Conservation (phyloP, 2,329 filamentous ascomycete species). For the Colletotrichum viniferum region DNA sequence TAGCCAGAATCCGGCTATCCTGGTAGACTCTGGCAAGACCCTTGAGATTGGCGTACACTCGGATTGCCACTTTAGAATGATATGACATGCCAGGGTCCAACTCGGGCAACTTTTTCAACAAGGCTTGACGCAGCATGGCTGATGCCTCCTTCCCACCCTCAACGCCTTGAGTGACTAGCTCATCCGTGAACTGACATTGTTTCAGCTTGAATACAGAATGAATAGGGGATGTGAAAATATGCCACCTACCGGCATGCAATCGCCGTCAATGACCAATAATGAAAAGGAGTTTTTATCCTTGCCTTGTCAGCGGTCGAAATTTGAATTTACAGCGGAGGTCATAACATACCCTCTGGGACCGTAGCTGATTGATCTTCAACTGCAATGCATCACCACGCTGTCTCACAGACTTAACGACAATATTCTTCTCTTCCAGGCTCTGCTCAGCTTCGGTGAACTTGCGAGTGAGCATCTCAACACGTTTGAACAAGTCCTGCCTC, state of each 20-base stretch:
- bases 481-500: neutral
- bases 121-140: constrained; percentile 27
- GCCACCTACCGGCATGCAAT: constrained; percentile 39
- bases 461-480: neutral
- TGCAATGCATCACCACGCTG: neutral
- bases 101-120: constrained; percentile 27
- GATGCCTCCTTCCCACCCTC: constrained; percentile 34
- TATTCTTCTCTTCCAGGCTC: neutral
- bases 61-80: constrained; percentile 33
- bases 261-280: constrained; percentile 41
- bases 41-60: constrained; percentile 41
- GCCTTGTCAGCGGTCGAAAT: no score
- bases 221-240: no score
- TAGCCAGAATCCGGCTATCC: constrained; percentile 28
- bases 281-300: constrained; percentile 31
- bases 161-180: constrained; percentile 32
- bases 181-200: constrained; percentile 33
- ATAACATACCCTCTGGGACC: neutral
- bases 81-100: constrained; percentile 18
- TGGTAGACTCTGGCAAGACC: constrained; percentile 39
- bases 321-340: no score
- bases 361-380: neutral
- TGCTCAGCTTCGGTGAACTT: neutral
- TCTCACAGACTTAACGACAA: neutral
- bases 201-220: neutral